Evolutionary conservation across 1,139 yeast species (phyloP).

Genomic region (Candida tropicalis): DNA sequence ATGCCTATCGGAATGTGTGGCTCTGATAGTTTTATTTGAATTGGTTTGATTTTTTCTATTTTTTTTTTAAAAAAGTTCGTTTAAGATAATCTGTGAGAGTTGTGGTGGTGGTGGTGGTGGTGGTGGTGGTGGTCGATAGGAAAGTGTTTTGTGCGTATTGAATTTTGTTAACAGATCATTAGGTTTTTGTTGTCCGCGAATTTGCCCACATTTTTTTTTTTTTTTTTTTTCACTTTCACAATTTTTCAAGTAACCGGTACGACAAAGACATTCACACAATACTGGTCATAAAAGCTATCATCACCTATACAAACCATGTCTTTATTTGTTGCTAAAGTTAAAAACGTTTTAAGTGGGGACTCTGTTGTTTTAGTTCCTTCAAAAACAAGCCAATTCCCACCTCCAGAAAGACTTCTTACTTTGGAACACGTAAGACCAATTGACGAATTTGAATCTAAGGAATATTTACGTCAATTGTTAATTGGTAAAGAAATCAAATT

Average conservation of each 20-base stretch:
- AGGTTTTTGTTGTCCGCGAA: too few species aligned
- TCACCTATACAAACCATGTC: slow-evolving; percentile 17
- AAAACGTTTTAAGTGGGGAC: slow-evolving; percentile 73
- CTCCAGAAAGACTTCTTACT: slow-evolving; percentile 62
- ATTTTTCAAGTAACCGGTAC: not conserved
- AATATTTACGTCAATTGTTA: slow-evolving; percentile 61
- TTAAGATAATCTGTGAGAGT: not conserved
- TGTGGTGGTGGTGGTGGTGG: not conserved
- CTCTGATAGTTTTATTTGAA: not conserved
- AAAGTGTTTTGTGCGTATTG: not conserved
- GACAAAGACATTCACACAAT: not conserved
- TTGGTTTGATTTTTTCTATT: not conserved
- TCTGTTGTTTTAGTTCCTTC: slow-evolving; percentile 68
- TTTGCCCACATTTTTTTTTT: too few species aligned
- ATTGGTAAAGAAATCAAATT: slow-evolving; percentile 72
- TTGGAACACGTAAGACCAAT: slow-evolving; percentile 62
- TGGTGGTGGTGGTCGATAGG: too few species aligned
- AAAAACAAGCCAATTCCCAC: slow-evolving; percentile 45
- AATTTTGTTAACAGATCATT: too few species aligned
- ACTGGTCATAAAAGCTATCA: too few species aligned
- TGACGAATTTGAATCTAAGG: slow-evolving; percentile 58
- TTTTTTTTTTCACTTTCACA: slow-evolving; percentile 4
- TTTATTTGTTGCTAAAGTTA: slow-evolving; percentile 58
- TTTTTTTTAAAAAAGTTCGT: not conserved
- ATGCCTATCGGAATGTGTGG: not conserved